A percentile compares a stretch with the other conserved stretches of the same genome.
Conservation (phyloP, 2,329 filamentous ascomycete genomes). For the Aplosporella prunicola region DNA sequence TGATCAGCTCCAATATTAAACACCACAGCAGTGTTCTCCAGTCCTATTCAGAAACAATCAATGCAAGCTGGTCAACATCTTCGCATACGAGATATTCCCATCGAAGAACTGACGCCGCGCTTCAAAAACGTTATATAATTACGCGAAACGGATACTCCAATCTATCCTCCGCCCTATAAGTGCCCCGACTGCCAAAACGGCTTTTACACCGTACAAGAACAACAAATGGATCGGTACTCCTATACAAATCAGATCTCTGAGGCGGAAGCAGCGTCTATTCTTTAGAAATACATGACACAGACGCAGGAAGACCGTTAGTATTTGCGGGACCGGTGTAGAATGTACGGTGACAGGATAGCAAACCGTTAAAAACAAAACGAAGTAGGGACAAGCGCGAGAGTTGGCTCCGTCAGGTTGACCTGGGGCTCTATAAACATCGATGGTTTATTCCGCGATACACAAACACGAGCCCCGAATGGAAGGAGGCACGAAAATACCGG, state of each 20-base stretch:
- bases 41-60: no score
- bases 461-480: neutral
- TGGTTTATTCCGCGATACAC: neutral
- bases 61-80: neutral
- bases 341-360: conserved; percentile 10
- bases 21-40: no score
- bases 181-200: neutral
- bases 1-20: no score
- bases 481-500: conserved; percentile 4
- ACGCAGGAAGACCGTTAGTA: conserved; percentile 1
- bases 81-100: neutral
- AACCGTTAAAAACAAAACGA: conserved; percentile 11
- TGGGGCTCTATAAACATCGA: conserved; percentile 5
- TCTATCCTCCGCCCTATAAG: neutral
- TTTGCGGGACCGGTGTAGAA: neutral
- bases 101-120: neutral
- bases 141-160: neutral
- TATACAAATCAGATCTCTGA: neutral
- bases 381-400: conserved; percentile 7
- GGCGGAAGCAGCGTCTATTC: neutral
- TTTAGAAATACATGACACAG: neutral
- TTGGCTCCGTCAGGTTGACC: conserved; percentile 2
- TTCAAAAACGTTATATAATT: neutral
- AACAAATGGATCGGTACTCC: neutral
- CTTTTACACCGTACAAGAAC: neutral